Evolutionary conservation across 2,329 filamentous ascomycete genomes (phyloP), one percentile per base, ranked within the genome.

Genomic region (Talaromyces rugulosus): DNA sequence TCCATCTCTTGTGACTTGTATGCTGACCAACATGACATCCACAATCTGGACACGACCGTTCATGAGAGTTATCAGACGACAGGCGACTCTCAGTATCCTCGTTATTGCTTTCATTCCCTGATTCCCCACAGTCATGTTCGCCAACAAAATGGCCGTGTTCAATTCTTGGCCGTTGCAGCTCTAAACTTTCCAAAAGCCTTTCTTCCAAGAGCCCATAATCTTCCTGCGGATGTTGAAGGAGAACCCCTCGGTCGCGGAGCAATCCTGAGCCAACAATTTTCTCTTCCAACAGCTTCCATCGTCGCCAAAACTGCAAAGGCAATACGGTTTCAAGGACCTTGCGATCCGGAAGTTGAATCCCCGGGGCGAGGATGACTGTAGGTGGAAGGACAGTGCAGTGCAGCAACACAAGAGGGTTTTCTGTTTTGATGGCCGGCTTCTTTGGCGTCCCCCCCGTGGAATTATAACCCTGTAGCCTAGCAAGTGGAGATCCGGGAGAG

Each of bases 191-290:
- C 36, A 88, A 67, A 7, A 88, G 74, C 42, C 85, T 76, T 68
- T 88, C 86, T 69, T 88, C 85, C 2, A 88, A 77, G 34, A 88
- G 68, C 60, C 87, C 85, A 66, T 87, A 88, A 62, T 87, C 82
- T 57, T 86, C 85, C 62, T 81, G 75, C 1, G 86, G 86, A 69
- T 88, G 86, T 0, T 84, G 81, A n/a, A 88, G 85, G 60, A 88
- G 75, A 16, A 88, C 77, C 0, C 84, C 86, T 14, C 86, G 78
- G 50, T 83, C 76, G 71, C 83, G 79, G n/a, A 87, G 74, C 42
- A 85, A 80, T 2, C 82, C 81, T 4, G 83, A 82, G 0, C 71
- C 75, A 47, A 73, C 60, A 33, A 83, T 74, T 64, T 84, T 86
- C 60, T 85, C 83, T 64, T 81, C 80, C 12, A 88, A 71, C 2